phyloP scores from a whole-genome alignment of 371 early-diverging fungal species.

The Amoeboaphelidium occidentale region DNA sequence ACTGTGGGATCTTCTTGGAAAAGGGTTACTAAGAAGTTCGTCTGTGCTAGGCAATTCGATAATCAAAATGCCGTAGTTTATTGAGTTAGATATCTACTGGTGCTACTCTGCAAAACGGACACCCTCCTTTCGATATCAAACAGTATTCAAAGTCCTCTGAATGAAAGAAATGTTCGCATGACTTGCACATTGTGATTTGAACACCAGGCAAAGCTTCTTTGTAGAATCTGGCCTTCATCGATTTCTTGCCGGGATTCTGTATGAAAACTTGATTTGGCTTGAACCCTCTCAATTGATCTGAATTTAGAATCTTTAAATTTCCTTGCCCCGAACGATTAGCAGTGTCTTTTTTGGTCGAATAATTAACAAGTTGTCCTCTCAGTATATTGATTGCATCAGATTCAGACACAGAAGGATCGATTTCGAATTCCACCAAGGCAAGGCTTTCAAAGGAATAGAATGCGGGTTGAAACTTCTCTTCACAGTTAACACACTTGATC shows the following conservation, averaged over 20 bases:
- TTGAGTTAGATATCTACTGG: too few relatives aligned
- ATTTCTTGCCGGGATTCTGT: conserved; percentile 8
- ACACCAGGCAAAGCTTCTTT: conserved; percentile 9
- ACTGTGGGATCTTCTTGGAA: too few relatives aligned
- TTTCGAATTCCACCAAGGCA: conserved; percentile 19
- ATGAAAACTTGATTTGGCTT: conserved; percentile 10
- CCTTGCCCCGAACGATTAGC: not conserved
- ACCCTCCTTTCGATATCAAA: conserved; percentile 12
- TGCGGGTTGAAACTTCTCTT: conserved; percentile 15
- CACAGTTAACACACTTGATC: conserved; percentile 14
- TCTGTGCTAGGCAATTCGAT: too few relatives aligned
- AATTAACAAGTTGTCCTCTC: not conserved
- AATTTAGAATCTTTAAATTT: conserved; percentile 4
- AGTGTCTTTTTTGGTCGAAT: not conserved
- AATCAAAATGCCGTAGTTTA: too few relatives aligned
- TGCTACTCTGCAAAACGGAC: conserved; percentile 26
- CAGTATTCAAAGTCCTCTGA: conserved; percentile 24
- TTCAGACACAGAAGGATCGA: conserved; percentile 14
- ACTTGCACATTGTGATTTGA: conserved; percentile 12
- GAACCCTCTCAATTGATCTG: conserved; percentile 4
- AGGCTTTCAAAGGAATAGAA: conserved; percentile 20
- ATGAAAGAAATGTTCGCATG: conserved; percentile 18
- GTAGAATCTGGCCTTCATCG: conserved; percentile 12
- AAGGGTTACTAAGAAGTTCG: too few relatives aligned
- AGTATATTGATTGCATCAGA: conserved; percentile 14